These are phyloP conservation scores for Murraya koenigii DNA, from an alignment of 345 rosid species.

Conservation along the genomic window DNA sequence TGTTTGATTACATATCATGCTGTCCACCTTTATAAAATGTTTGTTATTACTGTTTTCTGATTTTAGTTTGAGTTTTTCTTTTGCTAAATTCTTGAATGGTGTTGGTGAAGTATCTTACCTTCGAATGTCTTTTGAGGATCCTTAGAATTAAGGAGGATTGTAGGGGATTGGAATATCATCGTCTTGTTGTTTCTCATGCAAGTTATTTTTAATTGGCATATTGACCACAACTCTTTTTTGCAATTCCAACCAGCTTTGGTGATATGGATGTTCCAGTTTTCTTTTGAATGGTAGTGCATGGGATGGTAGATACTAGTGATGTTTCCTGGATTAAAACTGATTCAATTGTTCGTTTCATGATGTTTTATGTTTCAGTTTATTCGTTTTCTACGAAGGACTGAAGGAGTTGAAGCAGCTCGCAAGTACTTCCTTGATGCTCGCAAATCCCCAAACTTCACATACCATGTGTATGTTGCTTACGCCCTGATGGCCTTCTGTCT, in stretches of 20 bases:
- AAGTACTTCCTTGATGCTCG: conserved; percentile 88
- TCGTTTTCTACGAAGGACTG: conserved; percentile 83
- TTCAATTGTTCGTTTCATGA: not conserved
- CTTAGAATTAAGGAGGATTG: not conserved
- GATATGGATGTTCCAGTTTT: too few species aligned
- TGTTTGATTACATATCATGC: not conserved
- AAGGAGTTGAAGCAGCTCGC: conserved; percentile 95
- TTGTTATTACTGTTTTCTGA: not conserved
- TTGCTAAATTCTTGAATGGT: not conserved
- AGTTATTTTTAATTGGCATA: not conserved
- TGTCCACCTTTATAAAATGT: not conserved
- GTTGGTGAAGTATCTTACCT: not conserved
- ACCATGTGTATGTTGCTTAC: conserved; percentile 92
- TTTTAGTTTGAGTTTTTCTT: too few species aligned
- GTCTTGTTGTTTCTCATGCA: not conserved
- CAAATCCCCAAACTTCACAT: conserved; percentile 78
- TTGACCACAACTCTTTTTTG: not conserved
- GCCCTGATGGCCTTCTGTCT: conserved; percentile 88
- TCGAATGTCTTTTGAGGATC: not conserved
- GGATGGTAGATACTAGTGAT: not conserved
- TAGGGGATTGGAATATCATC: not conserved
- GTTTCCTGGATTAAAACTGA: not conserved
- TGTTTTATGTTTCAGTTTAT: conserved; percentile 56
- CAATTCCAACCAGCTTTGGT: not conserved
- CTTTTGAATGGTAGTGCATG: too few species aligned